Conservation (phyloP, 306 rosid genomes). For the Gynostemma pentaphyllum region DNA sequence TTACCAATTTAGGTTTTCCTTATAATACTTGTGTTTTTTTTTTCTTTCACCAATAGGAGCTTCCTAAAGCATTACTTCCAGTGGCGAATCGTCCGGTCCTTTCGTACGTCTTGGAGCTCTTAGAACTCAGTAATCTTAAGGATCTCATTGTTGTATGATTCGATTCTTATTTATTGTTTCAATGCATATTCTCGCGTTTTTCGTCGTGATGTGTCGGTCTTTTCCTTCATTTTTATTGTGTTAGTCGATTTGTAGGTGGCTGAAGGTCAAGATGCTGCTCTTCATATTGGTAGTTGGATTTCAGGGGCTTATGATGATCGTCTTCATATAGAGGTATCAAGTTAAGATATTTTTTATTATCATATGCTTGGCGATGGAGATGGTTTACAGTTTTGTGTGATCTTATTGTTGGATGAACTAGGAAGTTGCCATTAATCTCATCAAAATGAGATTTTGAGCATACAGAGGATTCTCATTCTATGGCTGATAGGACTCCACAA, state of each 20-base stretch:
- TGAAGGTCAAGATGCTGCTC: slow-evolving; percentile 78
- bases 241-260: slow-evolving; percentile 42
- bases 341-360: neutral
- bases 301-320: slow-evolving; percentile 83
- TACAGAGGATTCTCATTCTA: too few relatives aligned
- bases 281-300: slow-evolving; percentile 67
- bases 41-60: slow-evolving; percentile 41
- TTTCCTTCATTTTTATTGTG: neutral
- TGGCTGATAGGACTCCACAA: neutral
- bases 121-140: slow-evolving; percentile 77
- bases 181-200: neutral
- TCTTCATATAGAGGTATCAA: slow-evolving; percentile 62
- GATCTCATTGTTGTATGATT: slow-evolving; percentile 75
- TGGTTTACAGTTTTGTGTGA: slow-evolving; percentile 1
- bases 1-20: neutral
- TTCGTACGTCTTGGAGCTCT: slow-evolving; percentile 74
- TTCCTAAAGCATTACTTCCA: slow-evolving; percentile 87
- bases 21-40: neutral
- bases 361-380: neutral
- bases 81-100: slow-evolving; percentile 85
- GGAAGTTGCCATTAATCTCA: neutral
- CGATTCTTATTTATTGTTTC: neutral
- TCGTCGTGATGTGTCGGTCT: neutral
- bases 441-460: slow-evolving; percentile 6
- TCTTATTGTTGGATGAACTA: neutral